These are phyloP conservation scores for Saccharomycopsis synnaedendra DNA, from an alignment of 805 yeast genomes.

Conservation along the genomic window DNA sequence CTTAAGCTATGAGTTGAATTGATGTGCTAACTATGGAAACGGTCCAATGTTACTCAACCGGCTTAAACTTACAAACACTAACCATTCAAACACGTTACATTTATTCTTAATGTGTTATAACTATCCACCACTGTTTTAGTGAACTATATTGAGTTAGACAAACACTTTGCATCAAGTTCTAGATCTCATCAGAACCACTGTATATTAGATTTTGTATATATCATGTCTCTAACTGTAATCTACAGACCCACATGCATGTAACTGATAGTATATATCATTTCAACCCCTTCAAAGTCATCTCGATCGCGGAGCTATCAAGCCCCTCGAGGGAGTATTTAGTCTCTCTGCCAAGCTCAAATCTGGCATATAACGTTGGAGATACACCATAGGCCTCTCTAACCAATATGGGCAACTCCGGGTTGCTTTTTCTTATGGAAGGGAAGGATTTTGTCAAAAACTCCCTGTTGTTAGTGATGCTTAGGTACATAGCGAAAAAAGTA, in stretches of 20 bases:
- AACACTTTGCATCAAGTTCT: too few relatives aligned
- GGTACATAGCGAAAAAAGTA: conserved; percentile 3
- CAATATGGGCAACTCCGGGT: conserved; percentile 61
- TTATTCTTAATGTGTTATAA: too few relatives aligned
- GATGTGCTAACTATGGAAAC: too few relatives aligned
- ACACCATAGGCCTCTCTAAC: conserved; percentile 69
- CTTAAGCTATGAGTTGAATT: too few relatives aligned
- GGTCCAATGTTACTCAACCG: too few relatives aligned
- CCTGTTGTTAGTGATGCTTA: conserved; percentile 22
- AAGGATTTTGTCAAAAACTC: conserved; percentile 52
- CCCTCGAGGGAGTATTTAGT: conserved; percentile 27
- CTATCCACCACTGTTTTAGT: too few relatives aligned
- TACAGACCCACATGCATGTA: neutral
- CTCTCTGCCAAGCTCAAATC: conserved; percentile 39
- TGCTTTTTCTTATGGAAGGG: conserved; percentile 48
- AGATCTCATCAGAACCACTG: too few relatives aligned
- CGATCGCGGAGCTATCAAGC: conserved; percentile 20
- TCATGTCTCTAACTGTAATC: neutral
- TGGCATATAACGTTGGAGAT: conserved; percentile 62
- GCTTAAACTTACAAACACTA: too few relatives aligned
- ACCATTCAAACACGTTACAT: too few relatives aligned
- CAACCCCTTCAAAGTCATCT: conserved; percentile 18
- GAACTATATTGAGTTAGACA: too few relatives aligned
- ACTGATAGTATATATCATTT: conserved; percentile 3
- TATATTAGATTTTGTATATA: too few relatives aligned